Base-by-base conservation (phyloP, 179 eudicot species). In the Gypsophila paniculata region DNA sequence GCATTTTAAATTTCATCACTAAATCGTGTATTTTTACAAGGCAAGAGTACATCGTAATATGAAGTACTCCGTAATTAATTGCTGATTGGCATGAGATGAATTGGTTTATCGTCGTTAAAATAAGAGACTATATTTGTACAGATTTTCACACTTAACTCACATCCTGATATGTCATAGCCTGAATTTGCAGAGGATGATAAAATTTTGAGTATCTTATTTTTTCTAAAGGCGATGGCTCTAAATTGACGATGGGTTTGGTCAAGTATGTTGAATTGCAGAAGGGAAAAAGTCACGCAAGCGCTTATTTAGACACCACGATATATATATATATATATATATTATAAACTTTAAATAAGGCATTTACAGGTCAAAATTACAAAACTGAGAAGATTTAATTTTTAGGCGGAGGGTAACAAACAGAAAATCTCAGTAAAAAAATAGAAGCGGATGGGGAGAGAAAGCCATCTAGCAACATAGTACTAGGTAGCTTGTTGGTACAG, bases 311-410 rank as follows among this genome's bases (percentile, higher is more conserved):
- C 42, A 55, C 49, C 19, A 72, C 34, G 17, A 67, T 22, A 52
- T 36, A 66, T 44, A 6, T 10, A 13, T n/a, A n/a, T n/a, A n/a
- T n/a, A n/a, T n/a, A n/a, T n/a, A n/a, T n/a, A n/a, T n/a, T n/a
- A n/a, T 22, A 6, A 59, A 65, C 59, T 19, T 60, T 67, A 66
- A 36, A 67, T 12, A 58, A 77, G 70, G 32, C 69, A 67, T 38
- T 67, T 72, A 72, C 46, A 72, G 68, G 80, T 72, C 63, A 36
- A 46, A 66, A 58, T 23, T 77, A 74, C 65, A 77, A 68, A 52
- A 29, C 54, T 21, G 61, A 48, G 64, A 38, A 67, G 44, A 55
- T 62, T 65, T 23, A 36, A 19, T 64, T 36, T 52, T 26, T 26
- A 25, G 14, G 44, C 21, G 0, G 8, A 12, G 17, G 52, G 51